A percentile compares a stretch with the other conserved stretches of the same genome.
Evolutionary conservation across 345 rosid genomes (phyloP).

Genomic region (Euclidium syriacum): DNA sequence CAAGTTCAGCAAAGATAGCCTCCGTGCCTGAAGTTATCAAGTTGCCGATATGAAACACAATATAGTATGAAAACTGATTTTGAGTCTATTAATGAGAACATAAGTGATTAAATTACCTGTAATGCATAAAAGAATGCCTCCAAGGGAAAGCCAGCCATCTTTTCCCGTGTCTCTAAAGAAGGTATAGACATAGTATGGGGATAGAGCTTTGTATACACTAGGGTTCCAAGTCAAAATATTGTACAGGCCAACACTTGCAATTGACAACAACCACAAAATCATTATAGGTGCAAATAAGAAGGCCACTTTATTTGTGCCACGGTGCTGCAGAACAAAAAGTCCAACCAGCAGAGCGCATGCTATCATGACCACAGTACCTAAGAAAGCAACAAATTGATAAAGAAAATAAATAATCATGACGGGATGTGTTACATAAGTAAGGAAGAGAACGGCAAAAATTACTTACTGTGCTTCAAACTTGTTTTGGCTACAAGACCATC

Average conservation of each 20-base stretch:
- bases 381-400: constrained; percentile 1
- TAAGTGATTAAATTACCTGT: constrained; percentile 48
- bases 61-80: background rate
- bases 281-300: constrained; percentile 73
- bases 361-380: constrained; percentile 71
- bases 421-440: background rate
- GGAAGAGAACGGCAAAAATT: background rate
- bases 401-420: background rate
- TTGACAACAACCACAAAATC: constrained; percentile 67
- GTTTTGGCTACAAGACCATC: constrained; percentile 60
- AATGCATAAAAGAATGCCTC: constrained; percentile 73
- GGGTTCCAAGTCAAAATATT: constrained; percentile 84
- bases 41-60: constrained; percentile 15
- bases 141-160: constrained; percentile 86
- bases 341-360: constrained; percentile 68
- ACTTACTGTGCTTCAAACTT: constrained; percentile 57
- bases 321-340: constrained; percentile 87
- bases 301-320: constrained; percentile 67
- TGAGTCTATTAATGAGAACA: background rate
- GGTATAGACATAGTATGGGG: constrained; percentile 64
- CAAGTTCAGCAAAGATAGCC: constrained; percentile 72
- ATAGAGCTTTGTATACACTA: constrained; percentile 63
- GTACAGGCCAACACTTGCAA: constrained; percentile 64
- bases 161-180: constrained; percentile 66
- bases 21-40: constrained; percentile 62